These are phyloP conservation scores for Pestalotiopsis sp. DNA, from an alignment of 2,329 filamentous ascomycete genomes.

Conservation along the genomic window DNA sequence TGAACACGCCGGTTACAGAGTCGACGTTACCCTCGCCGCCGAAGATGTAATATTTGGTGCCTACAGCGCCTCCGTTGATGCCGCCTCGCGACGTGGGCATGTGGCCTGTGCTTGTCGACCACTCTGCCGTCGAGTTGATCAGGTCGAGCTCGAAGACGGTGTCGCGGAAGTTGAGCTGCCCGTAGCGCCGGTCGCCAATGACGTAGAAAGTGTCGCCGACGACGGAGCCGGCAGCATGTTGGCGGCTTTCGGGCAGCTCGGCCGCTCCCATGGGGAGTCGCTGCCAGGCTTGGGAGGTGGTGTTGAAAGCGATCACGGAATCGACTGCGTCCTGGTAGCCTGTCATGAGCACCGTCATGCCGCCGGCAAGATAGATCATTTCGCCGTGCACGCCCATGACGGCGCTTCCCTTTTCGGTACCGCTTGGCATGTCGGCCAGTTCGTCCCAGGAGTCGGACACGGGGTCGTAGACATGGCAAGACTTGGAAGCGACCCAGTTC, in stretches of 20 bases:
- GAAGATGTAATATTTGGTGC: neutral
- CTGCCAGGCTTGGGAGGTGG: conserved; percentile 28
- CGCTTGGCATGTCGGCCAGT: conserved; percentile 29
- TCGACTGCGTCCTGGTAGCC: conserved; percentile 30
- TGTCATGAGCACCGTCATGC: conserved; percentile 30
- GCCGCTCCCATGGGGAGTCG: conserved; percentile 23
- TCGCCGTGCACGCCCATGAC: conserved; percentile 32
- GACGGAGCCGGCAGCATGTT: conserved; percentile 37
- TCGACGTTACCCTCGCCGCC: conserved; percentile 8
- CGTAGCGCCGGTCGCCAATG: conserved; percentile 35
- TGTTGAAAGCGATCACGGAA: conserved; percentile 35
- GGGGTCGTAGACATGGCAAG: conserved; percentile 35
- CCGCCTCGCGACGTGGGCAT: conserved; percentile 14
- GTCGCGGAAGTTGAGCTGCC: conserved; percentile 27
- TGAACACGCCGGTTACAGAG: conserved; percentile 26
- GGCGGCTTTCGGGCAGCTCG: conserved; percentile 34
- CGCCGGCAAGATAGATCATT: conserved; percentile 41
- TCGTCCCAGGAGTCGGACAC: conserved; percentile 28
- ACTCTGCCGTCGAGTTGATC: neutral
- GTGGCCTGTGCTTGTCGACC: neutral
- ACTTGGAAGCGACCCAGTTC: conserved; percentile 7
- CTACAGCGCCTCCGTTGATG: neutral
- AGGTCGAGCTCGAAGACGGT: conserved; percentile 14
- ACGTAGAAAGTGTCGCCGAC: conserved; percentile 38
- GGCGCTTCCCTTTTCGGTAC: conserved; percentile 33